Evolutionary conservation across 176 grass and related monocot species (phyloP).

Genomic region (bread wheat (Triticum aestivum)): IWGSC_CS_RefSeq_v2.1 NC_057810.1:614675775-614676274

Average conservation of each 20-base stretch:
- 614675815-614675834: too few relatives aligned
- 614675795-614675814: too few relatives aligned
- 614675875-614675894: neutral
- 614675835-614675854: too few relatives aligned
- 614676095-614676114: conserved; percentile 73
- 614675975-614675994: neutral
- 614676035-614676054: neutral
- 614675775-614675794: too few relatives aligned
- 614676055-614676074: neutral
- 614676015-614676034: too few relatives aligned
- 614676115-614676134: conserved; percentile 95
- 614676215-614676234: conserved; percentile 62
- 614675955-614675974: neutral
- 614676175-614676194: conserved; percentile 62
- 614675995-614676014: neutral
- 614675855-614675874: too few relatives aligned
- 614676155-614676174: conserved; percentile 88
- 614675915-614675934: neutral
- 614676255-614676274: conserved; percentile 96
- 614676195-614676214: conserved; percentile 81
- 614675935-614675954: neutral
- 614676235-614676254: conserved; percentile 73
- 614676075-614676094: conserved; percentile 59
- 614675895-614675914: neutral
- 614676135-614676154: conserved; percentile 92